Evolutionary conservation across 495 filamentous ascomycete species (phyloP), one percentile per base, ranked within the genome.

Genomic region (Neurospora sp.): DNA sequence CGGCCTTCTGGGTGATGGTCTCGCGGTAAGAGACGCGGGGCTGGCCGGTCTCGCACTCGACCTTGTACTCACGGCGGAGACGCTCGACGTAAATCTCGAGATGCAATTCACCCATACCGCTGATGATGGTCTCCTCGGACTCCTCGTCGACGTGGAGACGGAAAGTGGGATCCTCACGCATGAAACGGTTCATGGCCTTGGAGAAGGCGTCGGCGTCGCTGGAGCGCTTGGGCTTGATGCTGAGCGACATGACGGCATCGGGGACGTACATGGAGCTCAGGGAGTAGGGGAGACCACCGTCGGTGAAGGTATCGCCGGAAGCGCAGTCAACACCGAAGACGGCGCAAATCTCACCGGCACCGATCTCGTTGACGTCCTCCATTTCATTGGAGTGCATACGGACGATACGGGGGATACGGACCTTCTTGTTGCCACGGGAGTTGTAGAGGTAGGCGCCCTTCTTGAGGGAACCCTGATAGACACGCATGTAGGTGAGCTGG

Each of bases 321-420:
- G 96, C 94, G 83, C 96, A 99, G 74, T 99, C 96, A 71, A 99
- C 91, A 80, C 96, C 96, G 80, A 99, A 99, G 72, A 99, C 94
- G 70, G 96, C 96, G 79, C 96, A 98, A 72, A 99, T 98, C 80
- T 99, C 96, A 78, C 96, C 96, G 46, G 96, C 94, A 59, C 93
- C 92, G 70, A 99, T 91, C 80, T 98, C 94, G 69, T 80, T 84
- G 16, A 97, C 92, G 76, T 99, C 96, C 83, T 98, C 96, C 96
- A 99, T 96, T 80, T 99, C 96, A 80, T 98, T 97, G 40, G 94
- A 97, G 86, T 99, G 96, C 96, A 99, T 99, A 66, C 96, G 92
- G 69, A 99, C 96, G 78, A 99, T 99, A 77, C 94, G 92, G 27
- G 96, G 96, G 73, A 98, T 90, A 83, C 97, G 96, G 80, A 99